Conservation (phyloP, 164 flowering plant genomes). For the Aristolochia contorta region DNA sequence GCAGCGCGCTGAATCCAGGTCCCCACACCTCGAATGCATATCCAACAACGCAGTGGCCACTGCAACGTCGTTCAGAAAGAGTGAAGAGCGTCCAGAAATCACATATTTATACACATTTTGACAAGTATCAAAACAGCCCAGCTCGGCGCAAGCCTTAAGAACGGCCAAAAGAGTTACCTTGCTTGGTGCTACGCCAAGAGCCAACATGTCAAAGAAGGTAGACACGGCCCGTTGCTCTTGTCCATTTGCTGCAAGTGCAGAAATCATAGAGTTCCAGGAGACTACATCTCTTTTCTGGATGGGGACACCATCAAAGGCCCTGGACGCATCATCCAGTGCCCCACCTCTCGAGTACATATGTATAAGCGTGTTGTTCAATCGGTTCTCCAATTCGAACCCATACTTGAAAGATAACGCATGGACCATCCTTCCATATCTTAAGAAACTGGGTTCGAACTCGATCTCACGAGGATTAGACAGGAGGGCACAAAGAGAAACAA, state of each 20-base stretch:
- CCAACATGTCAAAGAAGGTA: constrained; percentile 13
- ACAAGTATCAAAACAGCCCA: constrained; percentile 14
- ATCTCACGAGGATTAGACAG: constrained; percentile 9
- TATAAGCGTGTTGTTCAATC: constrained; percentile 15
- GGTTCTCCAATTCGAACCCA: constrained; percentile 17
- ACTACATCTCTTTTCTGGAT: constrained; percentile 13
- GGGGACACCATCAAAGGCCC: constrained; percentile 11
- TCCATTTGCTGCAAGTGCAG: constrained; percentile 13
- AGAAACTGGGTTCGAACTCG: constrained; percentile 4
- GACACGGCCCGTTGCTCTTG: constrained; percentile 13
- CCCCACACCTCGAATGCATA: constrained; percentile 20
- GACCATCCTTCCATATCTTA: constrained; percentile 4
- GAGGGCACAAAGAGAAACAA: constrained; percentile 10
- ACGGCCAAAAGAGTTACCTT: constrained; percentile 14
- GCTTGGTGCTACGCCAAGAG: constrained; percentile 10
- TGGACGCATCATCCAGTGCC: constrained; percentile 5
- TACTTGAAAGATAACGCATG: constrained; percentile 13
- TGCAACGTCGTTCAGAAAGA: constrained; percentile 8
- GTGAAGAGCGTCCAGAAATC: constrained; percentile 1
- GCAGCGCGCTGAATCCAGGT: constrained; percentile 12
- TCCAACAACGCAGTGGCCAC: constrained; percentile 20
- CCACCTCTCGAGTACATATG: constrained; percentile 16
- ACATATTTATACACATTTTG: constrained; percentile 10
- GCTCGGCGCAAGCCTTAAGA: constrained; percentile 15
- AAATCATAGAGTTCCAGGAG: constrained; percentile 22